phyloP scores from a whole-genome alignment of 805 yeast genomes.

The Wickerhamomyces xylosicus region DNA sequence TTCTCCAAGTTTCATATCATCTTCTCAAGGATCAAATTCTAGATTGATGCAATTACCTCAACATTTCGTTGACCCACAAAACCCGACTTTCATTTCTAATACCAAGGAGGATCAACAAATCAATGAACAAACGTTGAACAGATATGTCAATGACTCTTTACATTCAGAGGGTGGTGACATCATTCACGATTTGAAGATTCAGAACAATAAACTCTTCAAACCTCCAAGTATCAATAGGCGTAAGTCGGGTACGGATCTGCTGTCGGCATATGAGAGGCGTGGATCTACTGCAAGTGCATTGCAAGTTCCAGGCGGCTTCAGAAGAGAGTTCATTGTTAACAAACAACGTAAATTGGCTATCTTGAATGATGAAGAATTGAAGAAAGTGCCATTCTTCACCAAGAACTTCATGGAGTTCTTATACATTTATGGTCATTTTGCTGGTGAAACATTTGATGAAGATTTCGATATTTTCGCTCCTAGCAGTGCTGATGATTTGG shows the following conservation, averaged over 20 bases:
- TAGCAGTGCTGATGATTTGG: slow-evolving; percentile 16
- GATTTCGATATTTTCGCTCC: slow-evolving; percentile 40
- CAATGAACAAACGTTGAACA: slow-evolving; percentile 7
- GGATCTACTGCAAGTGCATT: slow-evolving; percentile 58
- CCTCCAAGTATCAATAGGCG: slow-evolving; percentile 8
- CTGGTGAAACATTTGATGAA: slow-evolving; percentile 76
- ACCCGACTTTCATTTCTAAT: slow-evolving; percentile 11
- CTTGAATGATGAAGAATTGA: slow-evolving; percentile 18
- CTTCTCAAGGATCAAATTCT: not conserved
- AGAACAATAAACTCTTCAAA: slow-evolving; percentile 3
- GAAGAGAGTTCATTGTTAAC: slow-evolving; percentile 54
- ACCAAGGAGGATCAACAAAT: slow-evolving; percentile 5
- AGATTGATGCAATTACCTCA: not conserved
- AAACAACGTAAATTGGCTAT: slow-evolving; percentile 19
- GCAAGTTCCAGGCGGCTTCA: slow-evolving; percentile 75
- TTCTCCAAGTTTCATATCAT: not conserved
- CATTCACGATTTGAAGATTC: slow-evolving; percentile 13
- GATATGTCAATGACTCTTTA: slow-evolving; percentile 12
- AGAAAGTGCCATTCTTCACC: slow-evolving; percentile 41
- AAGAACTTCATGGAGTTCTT: slow-evolving; percentile 69
- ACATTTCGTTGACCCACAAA: slow-evolving; percentile 9
- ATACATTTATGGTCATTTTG: slow-evolving; percentile 76
- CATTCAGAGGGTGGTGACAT: slow-evolving; percentile 18
- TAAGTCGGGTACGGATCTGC: slow-evolving; percentile 13
- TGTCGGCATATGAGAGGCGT: slow-evolving; percentile 26